These are phyloP conservation scores for Ambrosia hybrid DNA, from an alignment of 140 eudicot genomes.

Conservation along the genomic window DNA sequence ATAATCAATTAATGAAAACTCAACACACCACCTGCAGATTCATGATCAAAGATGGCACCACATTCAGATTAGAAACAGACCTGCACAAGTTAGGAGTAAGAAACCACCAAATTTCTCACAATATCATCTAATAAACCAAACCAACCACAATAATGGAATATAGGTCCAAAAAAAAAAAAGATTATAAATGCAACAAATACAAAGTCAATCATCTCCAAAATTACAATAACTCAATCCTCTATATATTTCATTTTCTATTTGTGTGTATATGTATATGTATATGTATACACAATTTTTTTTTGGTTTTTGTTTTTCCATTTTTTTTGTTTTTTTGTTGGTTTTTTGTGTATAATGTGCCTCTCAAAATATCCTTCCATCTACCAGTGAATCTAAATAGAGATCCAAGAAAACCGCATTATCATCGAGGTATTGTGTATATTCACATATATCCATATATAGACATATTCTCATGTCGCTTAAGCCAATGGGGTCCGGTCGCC, in stretches of 20 bases:
- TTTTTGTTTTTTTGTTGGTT: not conserved
- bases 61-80: not conserved
- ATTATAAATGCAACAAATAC: constrained; percentile 26
- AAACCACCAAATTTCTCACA: constrained; percentile 4
- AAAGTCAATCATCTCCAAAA: constrained; percentile 7
- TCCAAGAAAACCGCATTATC: constrained; percentile 39
- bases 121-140: constrained; percentile 8
- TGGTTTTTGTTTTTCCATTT: not conserved
- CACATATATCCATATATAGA: too few species aligned
- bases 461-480: constrained; percentile 10
- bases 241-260: not conserved
- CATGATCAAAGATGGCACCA: not conserved
- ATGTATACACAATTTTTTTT: not conserved
- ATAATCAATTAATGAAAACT: not conserved
- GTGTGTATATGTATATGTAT: too few species aligned
- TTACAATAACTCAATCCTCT: not conserved
- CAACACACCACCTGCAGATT: constrained; percentile 1
- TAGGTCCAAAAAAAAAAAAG: constrained; percentile 10
- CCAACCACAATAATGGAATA: constrained; percentile 8
- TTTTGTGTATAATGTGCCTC: constrained; percentile 23
- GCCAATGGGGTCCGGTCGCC: constrained; percentile 27
- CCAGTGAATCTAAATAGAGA: constrained; percentile 28
- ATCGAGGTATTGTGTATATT: constrained; percentile 22
- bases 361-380: constrained; percentile 36
- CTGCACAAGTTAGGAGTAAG: not conserved